These are phyloP conservation scores for Juglanconis oblonga DNA, from an alignment of 2,329 filamentous ascomycete species.

Conservation along the genomic window DNA sequence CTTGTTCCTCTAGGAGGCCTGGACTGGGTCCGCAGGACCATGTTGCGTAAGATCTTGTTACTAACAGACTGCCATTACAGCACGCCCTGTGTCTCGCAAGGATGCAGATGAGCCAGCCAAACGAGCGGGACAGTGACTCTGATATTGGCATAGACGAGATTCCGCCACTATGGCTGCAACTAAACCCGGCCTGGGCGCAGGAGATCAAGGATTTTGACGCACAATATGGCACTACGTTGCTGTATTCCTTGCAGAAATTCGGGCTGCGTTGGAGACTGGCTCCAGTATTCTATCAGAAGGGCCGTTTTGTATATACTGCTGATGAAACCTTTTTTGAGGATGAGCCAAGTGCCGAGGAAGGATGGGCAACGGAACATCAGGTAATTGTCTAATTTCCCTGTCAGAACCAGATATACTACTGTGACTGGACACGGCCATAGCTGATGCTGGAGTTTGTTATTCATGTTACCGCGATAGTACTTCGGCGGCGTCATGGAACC, in stretches of 20 bases:
- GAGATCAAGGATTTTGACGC: background rate
- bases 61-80: background rate
- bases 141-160: too few species aligned
- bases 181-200: background rate
- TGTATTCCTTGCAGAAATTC: background rate
- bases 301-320: too few species aligned
- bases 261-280: background rate
- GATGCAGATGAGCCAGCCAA: background rate
- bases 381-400: background rate
- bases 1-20: background rate
- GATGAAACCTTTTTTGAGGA: background rate
- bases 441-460: too few species aligned
- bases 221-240: background rate
- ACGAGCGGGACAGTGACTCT: background rate
- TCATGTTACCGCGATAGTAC: too few species aligned
- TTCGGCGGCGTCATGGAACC: background rate
- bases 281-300: too few species aligned
- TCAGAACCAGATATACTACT: too few species aligned
- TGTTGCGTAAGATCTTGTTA: too few species aligned
- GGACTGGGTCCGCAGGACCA: too few species aligned
- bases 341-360: background rate
- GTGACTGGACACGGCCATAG: too few species aligned
- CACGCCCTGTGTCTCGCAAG: background rate
- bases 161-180: background rate
- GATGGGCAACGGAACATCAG: constrained; percentile 7